These are phyloP conservation scores for Aureobasidium sp. DNA, from an alignment of 2,329 filamentous ascomycete genomes.

Conservation along the genomic window DNA sequence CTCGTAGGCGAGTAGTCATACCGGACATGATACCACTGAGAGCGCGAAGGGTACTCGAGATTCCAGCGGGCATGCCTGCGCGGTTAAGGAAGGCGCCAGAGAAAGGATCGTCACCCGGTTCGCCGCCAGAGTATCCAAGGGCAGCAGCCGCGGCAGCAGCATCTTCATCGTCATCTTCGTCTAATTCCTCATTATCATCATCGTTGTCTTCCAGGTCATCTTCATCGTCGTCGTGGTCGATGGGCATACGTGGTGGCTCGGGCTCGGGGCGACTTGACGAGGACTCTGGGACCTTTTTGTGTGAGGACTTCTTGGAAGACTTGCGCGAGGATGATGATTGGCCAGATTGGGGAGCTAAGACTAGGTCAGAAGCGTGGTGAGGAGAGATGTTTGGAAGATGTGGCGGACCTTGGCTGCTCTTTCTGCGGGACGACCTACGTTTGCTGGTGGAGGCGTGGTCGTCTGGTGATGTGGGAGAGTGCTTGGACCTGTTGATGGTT, in stretches of 20 bases:
- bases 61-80: slow-evolving; percentile 49
- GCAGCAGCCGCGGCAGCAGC: slow-evolving; percentile 29
- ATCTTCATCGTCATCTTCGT: slow-evolving; percentile 26
- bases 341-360: slow-evolving; percentile 28
- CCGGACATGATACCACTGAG: slow-evolving; percentile 89
- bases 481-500: slow-evolving; percentile 39
- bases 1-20: slow-evolving; percentile 69
- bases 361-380: slow-evolving; percentile 25
- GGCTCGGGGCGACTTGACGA: slow-evolving; percentile 1
- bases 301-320: slow-evolving; percentile 27
- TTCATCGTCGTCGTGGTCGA: background rate
- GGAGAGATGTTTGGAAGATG: background rate
- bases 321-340: slow-evolving; percentile 22
- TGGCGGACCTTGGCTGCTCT: slow-evolving; percentile 47
- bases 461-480: slow-evolving; percentile 58
- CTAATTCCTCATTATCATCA: slow-evolving; percentile 27
- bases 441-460: slow-evolving; percentile 56
- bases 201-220: slow-evolving; percentile 20
- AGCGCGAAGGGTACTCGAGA: slow-evolving; percentile 77
- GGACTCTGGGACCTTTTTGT: slow-evolving; percentile 7
- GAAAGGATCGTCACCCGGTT: slow-evolving; percentile 56
- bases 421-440: slow-evolving; percentile 69
- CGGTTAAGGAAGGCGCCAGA: slow-evolving; percentile 59
- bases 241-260: background rate
- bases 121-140: slow-evolving; percentile 44